Base-by-base conservation (phyloP, 495 filamentous ascomycete species). In the Pseudevernia furfuracea region DNA sequence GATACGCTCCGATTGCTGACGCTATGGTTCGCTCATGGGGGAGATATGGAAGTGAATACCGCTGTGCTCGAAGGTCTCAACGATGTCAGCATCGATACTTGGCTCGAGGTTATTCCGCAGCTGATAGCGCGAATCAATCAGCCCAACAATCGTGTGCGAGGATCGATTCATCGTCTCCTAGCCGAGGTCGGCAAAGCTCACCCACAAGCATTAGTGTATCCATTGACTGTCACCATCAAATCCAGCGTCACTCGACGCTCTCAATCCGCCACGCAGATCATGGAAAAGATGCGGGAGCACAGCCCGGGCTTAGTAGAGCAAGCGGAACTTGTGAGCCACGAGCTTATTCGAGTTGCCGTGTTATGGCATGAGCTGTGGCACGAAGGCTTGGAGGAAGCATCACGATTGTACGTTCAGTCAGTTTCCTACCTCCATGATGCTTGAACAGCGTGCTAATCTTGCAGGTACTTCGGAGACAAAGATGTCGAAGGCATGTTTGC, bases 341-440 rank as follows among this genome's bases (percentile, higher is more conserved):
- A 99, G 74, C 81, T 99, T 37, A 97, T 99, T 71, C 85, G 94
- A 59, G 92, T 97, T 63, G 94, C 95, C 0, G 95, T 99, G 3
- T 71, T 97, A 30, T 99, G 94, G 94, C 94, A 99, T 73, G 94
- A 99, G 70, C 87, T 92, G 53, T 99, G 94, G 94, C 95, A 99
- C 68, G 94, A 99, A 74, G 95, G 88, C n/a, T 82, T 99, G 17
- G 94, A 99, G 74, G 95, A 99, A 75, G 95, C 94, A 4, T 96
- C 91, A 9, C 85, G 95, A 57, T 76, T 95, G 55, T 89, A 87
- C 67, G 67, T 36, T 53, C 10, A 46, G n/a, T n/a, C 11, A 43
- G 4, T 11, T 32, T 21, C 41, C 9, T 32, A 25, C 41, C 9
- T 3, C 19, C 21, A 14, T 17, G 5, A 14, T 32, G 4, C 21